Evolutionary conservation across 2,329 filamentous ascomycete species (phyloP), one percentile per base, ranked within the genome.

Genomic region (Aureobasidium lini): DNA sequence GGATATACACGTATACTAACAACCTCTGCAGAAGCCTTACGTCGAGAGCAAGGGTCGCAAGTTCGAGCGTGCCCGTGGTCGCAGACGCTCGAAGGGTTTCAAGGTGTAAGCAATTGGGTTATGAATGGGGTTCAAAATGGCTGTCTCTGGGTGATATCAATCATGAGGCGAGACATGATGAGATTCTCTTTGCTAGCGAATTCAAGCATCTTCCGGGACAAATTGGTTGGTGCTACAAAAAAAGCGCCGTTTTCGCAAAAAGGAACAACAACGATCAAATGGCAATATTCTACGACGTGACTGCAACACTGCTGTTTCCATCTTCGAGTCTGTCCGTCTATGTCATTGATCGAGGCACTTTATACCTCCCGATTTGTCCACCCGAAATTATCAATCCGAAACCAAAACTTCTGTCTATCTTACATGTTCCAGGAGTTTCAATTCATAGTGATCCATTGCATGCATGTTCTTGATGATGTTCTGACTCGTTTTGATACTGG

Each of bases 31-130:
- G 93, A 97, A 96, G 86, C 93, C 93, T 70, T 89, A 95, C 72
- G 85, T 99, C 74, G 85, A 90, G 80, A 95, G 90, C 84, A 99
- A 99, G 89, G 95, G 95, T 75, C 89, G 94, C 81, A 99, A 99
- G 85, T 99, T 99, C 84, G 95, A 99, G 88, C 85, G 86, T 74
- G 94, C 92, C 74, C 92, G 94, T 94, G 95, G 94, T 80, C 92
- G 94, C 81, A 95, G 94, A 88, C 84, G 91, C 78, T 97, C 92
- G 73, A 86, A 89, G 75, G 94, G 95, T 85, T 99, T 99, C 92
- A 99, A 99, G 91, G 94, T 99, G 77, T 99, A 96, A 90, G 77
- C 54, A 57, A 16, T 32, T 48, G 43, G 63, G 59, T 46, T 54
- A 54, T 57, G 37, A 34, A 40, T 59, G 46, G 62, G 50, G 46